phyloP scores from a whole-genome alignment of 2,329 filamentous ascomycete genomes.

The Phoma sp. region DNA sequence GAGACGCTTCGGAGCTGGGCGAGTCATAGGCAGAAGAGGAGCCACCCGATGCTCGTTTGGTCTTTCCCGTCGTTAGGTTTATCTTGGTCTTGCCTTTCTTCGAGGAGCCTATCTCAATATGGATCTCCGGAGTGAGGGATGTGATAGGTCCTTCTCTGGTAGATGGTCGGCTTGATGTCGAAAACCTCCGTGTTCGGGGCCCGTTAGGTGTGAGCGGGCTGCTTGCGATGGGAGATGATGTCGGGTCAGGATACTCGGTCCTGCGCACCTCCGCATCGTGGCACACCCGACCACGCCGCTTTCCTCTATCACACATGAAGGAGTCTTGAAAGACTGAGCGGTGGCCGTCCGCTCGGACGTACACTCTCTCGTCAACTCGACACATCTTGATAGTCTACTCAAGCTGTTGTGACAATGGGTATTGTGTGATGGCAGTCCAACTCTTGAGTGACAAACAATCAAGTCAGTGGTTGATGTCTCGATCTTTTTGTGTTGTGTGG shows the following conservation, averaged over 20 bases:
- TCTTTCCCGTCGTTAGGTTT: constrained; percentile 21
- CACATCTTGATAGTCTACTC: constrained; percentile 34
- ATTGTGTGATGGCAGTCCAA: no score
- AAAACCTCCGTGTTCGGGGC: constrained; percentile 30
- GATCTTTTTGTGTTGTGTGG: background rate
- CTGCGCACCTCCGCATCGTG: constrained; percentile 31
- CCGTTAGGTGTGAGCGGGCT: constrained; percentile 39
- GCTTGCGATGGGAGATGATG: constrained; percentile 36
- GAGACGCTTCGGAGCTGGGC: constrained; percentile 39
- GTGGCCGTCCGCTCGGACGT: constrained; percentile 33
- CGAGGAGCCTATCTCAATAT: constrained; percentile 33
- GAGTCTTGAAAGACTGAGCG: constrained; percentile 32
- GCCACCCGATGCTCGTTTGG: constrained; percentile 28
- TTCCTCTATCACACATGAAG: constrained; percentile 32
- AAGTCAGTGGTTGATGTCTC: no score
- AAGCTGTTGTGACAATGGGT: background rate
- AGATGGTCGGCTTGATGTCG: constrained; percentile 32
- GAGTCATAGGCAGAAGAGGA: constrained; percentile 37
- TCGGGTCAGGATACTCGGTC: constrained; percentile 37
- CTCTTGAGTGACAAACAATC: no score
- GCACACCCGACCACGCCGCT: constrained; percentile 29
- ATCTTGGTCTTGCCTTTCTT: constrained; percentile 36
- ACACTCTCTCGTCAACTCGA: constrained; percentile 39
- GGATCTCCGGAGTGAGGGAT: constrained; percentile 33
- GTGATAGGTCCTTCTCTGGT: constrained; percentile 30